Conservation (phyloP, 2,329 filamentous ascomycete genomes). For the Karstenula rhodostoma region DNA sequence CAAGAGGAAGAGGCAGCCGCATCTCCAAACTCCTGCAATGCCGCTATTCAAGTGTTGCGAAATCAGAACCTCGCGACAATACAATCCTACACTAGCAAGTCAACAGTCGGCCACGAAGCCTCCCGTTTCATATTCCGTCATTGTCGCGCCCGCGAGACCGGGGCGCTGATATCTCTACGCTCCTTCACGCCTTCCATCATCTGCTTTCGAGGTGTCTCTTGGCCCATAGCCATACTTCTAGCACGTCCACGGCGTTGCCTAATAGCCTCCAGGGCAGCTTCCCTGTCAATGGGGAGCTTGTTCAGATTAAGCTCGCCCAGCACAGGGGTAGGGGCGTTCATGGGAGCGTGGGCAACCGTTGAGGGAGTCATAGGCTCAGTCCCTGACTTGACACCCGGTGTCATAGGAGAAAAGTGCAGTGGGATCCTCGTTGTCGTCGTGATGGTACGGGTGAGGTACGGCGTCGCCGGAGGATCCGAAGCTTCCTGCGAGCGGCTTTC, state of each 20-base stretch:
- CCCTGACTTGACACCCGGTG: conserved; percentile 41
- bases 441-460: conserved; percentile 51
- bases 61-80: conserved; percentile 13
- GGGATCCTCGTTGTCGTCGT: conserved; percentile 60
- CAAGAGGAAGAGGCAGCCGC: background rate
- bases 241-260: conserved; percentile 75
- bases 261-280: conserved; percentile 79
- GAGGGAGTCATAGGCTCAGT: conserved; percentile 41
- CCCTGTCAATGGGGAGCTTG: conserved; percentile 60
- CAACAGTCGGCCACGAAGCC: background rate
- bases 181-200: conserved; percentile 61
- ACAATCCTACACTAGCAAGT: conserved; percentile 13
- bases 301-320: conserved; percentile 45
- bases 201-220: conserved; percentile 67
- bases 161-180: conserved; percentile 58
- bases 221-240: conserved; percentile 70
- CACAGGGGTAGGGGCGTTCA: conserved; percentile 37
- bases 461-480: conserved; percentile 41
- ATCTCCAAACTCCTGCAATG: conserved; percentile 46
- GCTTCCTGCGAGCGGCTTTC: conserved; percentile 32
- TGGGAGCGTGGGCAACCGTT: conserved; percentile 47
- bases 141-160: conserved; percentile 42
- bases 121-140: conserved; percentile 22
- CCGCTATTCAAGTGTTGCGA: conserved; percentile 34
- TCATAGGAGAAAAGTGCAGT: conserved; percentile 54